A percentile compares a stretch with the other conserved stretches of the same genome.
phyloP scores from a whole-genome alignment of 2,329 filamentous ascomycete genomes.

The Calonectria honghensis region DNA sequence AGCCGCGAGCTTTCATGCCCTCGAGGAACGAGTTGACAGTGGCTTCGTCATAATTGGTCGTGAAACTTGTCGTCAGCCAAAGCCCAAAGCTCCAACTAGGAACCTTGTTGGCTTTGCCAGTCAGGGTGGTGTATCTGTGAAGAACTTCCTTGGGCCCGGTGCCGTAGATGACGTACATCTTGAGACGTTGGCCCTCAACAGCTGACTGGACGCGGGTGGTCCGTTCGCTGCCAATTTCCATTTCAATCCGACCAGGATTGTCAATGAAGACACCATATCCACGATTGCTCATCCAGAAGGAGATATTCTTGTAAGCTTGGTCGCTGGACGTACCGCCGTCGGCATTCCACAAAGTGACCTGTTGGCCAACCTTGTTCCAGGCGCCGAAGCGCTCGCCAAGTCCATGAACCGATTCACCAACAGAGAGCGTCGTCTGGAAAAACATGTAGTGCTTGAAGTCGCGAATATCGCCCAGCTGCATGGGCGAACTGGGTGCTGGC shows the following conservation, averaged over 20 bases:
- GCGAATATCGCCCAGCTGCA: conserved; percentile 60
- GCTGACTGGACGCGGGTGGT: conserved; percentile 81
- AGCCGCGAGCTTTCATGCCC: conserved; percentile 79
- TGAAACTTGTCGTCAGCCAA: conserved; percentile 86
- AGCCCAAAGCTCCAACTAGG: conserved; percentile 86
- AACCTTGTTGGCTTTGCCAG: conserved; percentile 78
- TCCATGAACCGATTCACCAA: conserved; percentile 82
- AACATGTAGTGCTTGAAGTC: conserved; percentile 74
- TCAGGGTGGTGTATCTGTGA: conserved; percentile 79
- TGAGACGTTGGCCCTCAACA: conserved; percentile 80
- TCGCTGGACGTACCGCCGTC: conserved; percentile 81
- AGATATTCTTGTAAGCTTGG: conserved; percentile 83
- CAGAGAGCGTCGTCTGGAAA: conserved; percentile 72
- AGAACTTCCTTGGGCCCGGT: conserved; percentile 83
- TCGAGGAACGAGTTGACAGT: conserved; percentile 82
- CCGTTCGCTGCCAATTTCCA: conserved; percentile 85
- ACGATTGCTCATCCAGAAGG: conserved; percentile 81
- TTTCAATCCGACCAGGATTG: conserved; percentile 79
- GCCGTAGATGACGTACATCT: conserved; percentile 85
- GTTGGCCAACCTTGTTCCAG: conserved; percentile 85
- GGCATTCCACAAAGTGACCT: conserved; percentile 78
- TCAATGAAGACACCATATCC: conserved; percentile 88
- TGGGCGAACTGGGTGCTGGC: conserved; percentile 58
- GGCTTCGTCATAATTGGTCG: conserved; percentile 81
- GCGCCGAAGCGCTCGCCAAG: conserved; percentile 86